Evolutionary conservation across 495 filamentous ascomycete genomes (phyloP).

Genomic region (Polyplosphaeria fusca): DNA sequence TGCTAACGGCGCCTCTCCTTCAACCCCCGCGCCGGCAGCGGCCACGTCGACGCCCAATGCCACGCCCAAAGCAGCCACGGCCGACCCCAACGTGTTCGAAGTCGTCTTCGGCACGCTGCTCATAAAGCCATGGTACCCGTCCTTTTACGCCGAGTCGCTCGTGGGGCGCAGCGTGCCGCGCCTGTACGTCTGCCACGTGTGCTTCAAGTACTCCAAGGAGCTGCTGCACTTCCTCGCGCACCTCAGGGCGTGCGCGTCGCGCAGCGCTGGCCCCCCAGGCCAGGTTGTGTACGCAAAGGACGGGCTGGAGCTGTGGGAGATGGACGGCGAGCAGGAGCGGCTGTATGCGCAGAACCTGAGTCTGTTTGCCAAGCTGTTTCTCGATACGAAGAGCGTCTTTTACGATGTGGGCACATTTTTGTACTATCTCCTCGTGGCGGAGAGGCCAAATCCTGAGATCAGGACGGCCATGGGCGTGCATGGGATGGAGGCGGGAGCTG

Average conservation of each 20-base stretch:
- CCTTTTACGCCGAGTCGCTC: conserved; percentile 47
- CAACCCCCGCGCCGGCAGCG: not conserved
- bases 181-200: conserved; percentile 86
- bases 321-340: conserved; percentile 79
- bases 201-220: conserved; percentile 87
- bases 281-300: not conserved
- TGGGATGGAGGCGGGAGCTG: not conserved
- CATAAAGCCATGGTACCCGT: conserved; percentile 48
- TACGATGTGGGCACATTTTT: conserved; percentile 94
- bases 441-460: conserved; percentile 44
- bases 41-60: not conserved
- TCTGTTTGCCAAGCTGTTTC: conserved; percentile 95
- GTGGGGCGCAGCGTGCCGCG: conserved; percentile 46
- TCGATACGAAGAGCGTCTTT: conserved; percentile 97
- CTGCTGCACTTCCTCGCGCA: conserved; percentile 58
- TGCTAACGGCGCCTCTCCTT: not conserved
- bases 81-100: conserved; percentile 43
- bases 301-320: conserved; percentile 57
- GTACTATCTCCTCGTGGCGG: conserved; percentile 83
- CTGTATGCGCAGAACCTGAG: conserved; percentile 93
- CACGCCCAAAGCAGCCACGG: not conserved
- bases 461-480: not conserved
- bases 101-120: conserved; percentile 47
- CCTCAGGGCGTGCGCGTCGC: conserved; percentile 34
- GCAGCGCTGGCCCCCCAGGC: not conserved